Percentiles rank a stretch among this genome's conserved stretches.
These are phyloP conservation scores for Colletotrichum gloeosporioides DNA, from an alignment of 2,329 filamentous ascomycete species.

Conservation along the genomic window DNA sequence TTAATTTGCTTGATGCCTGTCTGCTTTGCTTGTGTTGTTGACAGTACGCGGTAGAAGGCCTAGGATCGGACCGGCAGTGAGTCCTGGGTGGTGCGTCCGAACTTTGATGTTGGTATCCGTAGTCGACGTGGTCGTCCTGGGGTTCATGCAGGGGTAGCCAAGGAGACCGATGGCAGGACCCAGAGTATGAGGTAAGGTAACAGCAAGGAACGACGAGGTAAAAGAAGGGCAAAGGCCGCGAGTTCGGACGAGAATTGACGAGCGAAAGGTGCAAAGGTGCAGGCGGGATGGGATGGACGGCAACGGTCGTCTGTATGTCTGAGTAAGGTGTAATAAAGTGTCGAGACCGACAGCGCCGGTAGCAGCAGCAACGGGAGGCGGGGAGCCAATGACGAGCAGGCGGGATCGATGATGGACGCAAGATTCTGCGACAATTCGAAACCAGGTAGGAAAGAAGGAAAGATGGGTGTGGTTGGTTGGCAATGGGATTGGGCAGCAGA, in stretches of 20 bases:
- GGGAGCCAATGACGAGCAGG: conserved; percentile 2
- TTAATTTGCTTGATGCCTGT: conserved; percentile 13
- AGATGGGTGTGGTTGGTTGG: background rate
- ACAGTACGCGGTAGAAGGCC: background rate
- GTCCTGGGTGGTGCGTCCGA: background rate
- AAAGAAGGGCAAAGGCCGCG: background rate
- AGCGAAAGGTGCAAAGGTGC: background rate
- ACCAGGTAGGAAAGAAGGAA: conserved; percentile 3
- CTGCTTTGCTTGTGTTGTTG: background rate
- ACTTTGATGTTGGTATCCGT: background rate
- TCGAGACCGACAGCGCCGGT: background rate
- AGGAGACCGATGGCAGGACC: conserved; percentile 19
- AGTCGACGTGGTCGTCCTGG: conserved; percentile 10
- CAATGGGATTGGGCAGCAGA: background rate
- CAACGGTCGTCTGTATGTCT: background rate
- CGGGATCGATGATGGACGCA: background rate
- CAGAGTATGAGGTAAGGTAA: conserved; percentile 18
- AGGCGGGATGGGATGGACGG: background rate
- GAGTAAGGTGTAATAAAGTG: background rate
- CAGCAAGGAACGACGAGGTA: conserved; percentile 6
- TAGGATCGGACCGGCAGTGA: background rate
- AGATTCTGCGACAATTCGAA: background rate
- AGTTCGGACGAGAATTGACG: conserved; percentile 14
- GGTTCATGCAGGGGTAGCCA: conserved; percentile 7
- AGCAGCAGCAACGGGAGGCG: background rate